Conservation (phyloP, 228 moss, liverwort and hornwort species). For the Sphagnum fallax region DNA sequence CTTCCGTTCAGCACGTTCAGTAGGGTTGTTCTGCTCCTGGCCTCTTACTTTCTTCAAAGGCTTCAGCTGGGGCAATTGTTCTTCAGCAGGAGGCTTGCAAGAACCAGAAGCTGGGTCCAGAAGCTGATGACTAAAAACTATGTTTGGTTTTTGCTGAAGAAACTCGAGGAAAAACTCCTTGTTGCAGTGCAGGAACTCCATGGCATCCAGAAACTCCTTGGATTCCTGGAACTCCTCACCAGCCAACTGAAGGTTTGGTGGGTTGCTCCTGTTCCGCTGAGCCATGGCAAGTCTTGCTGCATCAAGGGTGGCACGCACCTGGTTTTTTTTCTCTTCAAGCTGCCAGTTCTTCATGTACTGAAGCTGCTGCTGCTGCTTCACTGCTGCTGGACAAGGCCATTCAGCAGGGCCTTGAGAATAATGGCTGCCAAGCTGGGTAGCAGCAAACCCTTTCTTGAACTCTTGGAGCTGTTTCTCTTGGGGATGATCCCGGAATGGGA, state of each 20-base stretch:
- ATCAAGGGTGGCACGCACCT: constrained; percentile 67
- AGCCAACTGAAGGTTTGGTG: constrained; percentile 44
- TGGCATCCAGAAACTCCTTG: constrained; percentile 68
- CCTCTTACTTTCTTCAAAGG: constrained; percentile 17
- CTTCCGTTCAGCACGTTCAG: constrained; percentile 20
- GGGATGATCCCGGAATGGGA: constrained; percentile 67
- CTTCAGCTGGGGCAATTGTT: constrained; percentile 3
- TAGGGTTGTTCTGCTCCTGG: constrained; percentile 3
- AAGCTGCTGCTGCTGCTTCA: constrained; percentile 9
- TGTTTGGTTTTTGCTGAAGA: constrained; percentile 51
- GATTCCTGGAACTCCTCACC: constrained; percentile 63
- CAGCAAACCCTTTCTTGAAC: constrained; percentile 70
- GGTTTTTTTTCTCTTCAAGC: constrained; percentile 56
- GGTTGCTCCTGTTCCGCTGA: constrained; percentile 35
- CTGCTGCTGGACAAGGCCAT: background rate
- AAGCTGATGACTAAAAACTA: constrained; percentile 39
- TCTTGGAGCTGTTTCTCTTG: constrained; percentile 81
- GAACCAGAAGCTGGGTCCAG: constrained; percentile 21
- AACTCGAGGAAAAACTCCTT: constrained; percentile 85
- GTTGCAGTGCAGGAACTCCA: constrained; percentile 82
- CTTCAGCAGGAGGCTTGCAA: background rate
- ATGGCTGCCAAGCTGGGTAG: constrained; percentile 31
- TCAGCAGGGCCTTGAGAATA: constrained; percentile 4
- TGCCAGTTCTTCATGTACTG: constrained; percentile 33
- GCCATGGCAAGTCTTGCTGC: constrained; percentile 58